phyloP scores from a whole-genome alignment of 768 basidiomycete species.

The Leccinum rimulosum region DNA sequence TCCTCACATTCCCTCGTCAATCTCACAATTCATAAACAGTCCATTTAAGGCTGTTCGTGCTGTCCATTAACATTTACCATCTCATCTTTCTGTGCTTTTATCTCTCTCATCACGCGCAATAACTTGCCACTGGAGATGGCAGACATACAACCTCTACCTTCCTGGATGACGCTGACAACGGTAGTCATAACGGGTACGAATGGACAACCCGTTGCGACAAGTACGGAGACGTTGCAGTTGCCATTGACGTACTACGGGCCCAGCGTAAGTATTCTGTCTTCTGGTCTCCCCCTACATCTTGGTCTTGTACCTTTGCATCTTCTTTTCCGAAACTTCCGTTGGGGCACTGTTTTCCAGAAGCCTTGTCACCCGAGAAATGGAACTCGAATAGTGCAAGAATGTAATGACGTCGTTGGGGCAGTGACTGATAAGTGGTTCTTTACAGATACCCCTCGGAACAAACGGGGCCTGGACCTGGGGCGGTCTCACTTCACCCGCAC shows the following conservation, averaged over 20 bases:
- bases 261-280: slow-evolving; percentile 51
- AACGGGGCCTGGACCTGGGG: slow-evolving; percentile 67
- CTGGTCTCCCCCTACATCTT: background rate
- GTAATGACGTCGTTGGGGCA: slow-evolving; percentile 7
- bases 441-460: slow-evolving; percentile 71
- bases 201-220: slow-evolving; percentile 54
- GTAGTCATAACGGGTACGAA: slow-evolving; percentile 50
- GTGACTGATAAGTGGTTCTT: slow-evolving; percentile 12
- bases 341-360: background rate
- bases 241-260: slow-evolving; percentile 84
- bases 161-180: slow-evolving; percentile 65
- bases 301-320: background rate
- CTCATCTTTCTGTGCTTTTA: slow-evolving; percentile 8
- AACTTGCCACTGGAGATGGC: slow-evolving; percentile 24
- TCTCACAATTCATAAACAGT: slow-evolving; percentile 5
- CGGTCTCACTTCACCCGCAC: slow-evolving; percentile 64
- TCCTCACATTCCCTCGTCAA: slow-evolving; percentile 26
- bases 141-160: slow-evolving; percentile 62
- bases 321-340: background rate
- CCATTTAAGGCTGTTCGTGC: slow-evolving; percentile 1
- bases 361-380: background rate
- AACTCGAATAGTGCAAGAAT: slow-evolving; percentile 1
- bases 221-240: slow-evolving; percentile 57
- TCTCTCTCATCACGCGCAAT: background rate
- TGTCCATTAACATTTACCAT: slow-evolving; percentile 5